These are phyloP conservation scores for Lotmaria passim DNA, from an alignment of 208 protist genomes.

Conservation along the genomic window DNA sequence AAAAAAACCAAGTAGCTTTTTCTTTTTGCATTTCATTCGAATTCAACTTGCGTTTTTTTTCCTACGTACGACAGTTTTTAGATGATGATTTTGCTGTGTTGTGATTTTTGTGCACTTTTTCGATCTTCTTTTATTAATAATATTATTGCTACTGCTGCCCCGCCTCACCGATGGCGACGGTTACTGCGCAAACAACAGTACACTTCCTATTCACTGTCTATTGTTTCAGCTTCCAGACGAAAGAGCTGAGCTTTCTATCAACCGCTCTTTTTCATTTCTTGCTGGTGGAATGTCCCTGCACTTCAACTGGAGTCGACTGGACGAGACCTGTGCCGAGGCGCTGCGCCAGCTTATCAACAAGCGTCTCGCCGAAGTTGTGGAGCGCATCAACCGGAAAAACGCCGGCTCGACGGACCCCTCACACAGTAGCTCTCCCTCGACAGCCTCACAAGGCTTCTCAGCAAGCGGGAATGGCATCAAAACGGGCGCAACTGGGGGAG, in stretches of 20 bases:
- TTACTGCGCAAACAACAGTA: too few relatives aligned
- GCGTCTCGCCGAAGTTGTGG: conserved; percentile 35
- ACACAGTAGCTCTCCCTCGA: background rate
- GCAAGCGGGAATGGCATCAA: background rate
- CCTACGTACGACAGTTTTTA: too few relatives aligned
- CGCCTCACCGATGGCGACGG: too few relatives aligned
- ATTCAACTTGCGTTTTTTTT: too few relatives aligned
- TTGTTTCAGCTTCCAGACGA: too few relatives aligned
- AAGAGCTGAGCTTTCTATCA: too few relatives aligned
- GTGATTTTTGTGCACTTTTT: background rate
- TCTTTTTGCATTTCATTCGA: background rate
- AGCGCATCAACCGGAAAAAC: conserved; percentile 23
- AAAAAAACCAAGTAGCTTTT: too few relatives aligned
- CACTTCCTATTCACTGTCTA: too few relatives aligned
- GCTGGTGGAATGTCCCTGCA: conserved; percentile 42
- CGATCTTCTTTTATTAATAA: conserved; percentile 1
- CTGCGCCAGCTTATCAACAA: conserved; percentile 68
- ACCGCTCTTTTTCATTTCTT: conserved; percentile 1
- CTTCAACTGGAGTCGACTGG: conserved; percentile 79
- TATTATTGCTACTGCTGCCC: too few relatives aligned
- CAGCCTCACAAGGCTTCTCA: background rate
- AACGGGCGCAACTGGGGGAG: background rate
- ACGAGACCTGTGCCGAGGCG: conserved; percentile 73
- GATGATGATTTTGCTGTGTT: too few relatives aligned
- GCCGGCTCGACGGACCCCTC: background rate